These are phyloP conservation scores for Erodium maritimum DNA, from an alignment of 345 rosid genomes.

Conservation along the genomic window DNA sequence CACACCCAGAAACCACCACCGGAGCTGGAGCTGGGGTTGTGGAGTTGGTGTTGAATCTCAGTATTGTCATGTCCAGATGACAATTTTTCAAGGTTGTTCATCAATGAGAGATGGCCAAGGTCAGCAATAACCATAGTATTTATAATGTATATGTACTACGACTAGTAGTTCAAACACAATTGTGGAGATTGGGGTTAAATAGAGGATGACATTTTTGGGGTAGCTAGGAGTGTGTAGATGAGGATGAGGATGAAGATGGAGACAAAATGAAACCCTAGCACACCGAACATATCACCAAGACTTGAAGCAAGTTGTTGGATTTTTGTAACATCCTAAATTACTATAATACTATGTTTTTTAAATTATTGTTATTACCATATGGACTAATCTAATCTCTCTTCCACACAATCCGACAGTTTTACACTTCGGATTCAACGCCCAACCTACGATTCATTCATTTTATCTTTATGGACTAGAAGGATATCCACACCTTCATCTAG, in stretches of 20 bases:
- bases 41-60: too few relatives aligned
- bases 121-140: slow-evolving; percentile 31
- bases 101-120: slow-evolving; percentile 31
- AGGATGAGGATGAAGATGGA: slow-evolving; percentile 13
- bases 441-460: neutral
- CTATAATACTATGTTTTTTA: slow-evolving; percentile 4
- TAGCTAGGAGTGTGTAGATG: neutral
- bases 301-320: slow-evolving; percentile 21
- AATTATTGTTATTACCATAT: neutral
- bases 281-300: slow-evolving; percentile 22
- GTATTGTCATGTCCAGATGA: slow-evolving; percentile 1
- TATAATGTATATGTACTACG: slow-evolving; percentile 12
- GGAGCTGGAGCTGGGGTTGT: neutral
- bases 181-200: slow-evolving; percentile 28
- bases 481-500: too few relatives aligned
- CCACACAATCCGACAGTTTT: slow-evolving; percentile 16
- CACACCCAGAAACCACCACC: slow-evolving; percentile 10
- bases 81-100: slow-evolving; percentile 20
- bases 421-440: slow-evolving; percentile 37
- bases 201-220: slow-evolving; percentile 4
- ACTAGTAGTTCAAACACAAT: too few relatives aligned
- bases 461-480: neutral
- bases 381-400: slow-evolving; percentile 1
- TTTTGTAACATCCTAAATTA: slow-evolving; percentile 14
- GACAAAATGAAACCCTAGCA: slow-evolving; percentile 25